Base-by-base conservation (phyloP, 2,329 filamentous ascomycete genomes). In the Paecilomyces fulvus region DNA sequence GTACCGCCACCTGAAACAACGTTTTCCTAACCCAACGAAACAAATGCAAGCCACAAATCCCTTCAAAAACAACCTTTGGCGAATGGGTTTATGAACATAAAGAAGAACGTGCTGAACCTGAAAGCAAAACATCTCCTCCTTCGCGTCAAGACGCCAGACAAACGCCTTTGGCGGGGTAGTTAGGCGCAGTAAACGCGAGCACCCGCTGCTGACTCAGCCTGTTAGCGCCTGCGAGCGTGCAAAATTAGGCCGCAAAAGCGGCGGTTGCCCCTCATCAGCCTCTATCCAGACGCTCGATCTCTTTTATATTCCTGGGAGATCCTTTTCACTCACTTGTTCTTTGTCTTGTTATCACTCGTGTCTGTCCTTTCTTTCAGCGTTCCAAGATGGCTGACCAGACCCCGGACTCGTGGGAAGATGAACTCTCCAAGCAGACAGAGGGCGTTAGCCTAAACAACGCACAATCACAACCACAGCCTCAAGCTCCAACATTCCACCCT, bases 401-500 rank as follows among this genome's bases (percentile, higher is more conserved):
- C 31, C 88, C 90, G 68, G 91, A 95, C 74, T 96, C 91, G 60
- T 97, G 94, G 89, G 92, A 97, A 77, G 90, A 95, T 69, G 89
- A 92, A 68, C 84, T 95, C 73, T 83, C 89, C 60, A 85, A 85
- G 66, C 89, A 92, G 79, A 77, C 88, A 37, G 83, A 87, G 72
- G 86, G 88, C 72, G 81, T 91, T 73, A 90, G 90, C 73, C 72
- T 92, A 68, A 88, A 87, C 72, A 70, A 68, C 65, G 77, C 75
- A 57, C 75, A 77, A 61, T 67, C 60, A 60, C 63, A 80, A 75
- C 73, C 77, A 73, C 65, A 73, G 58, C 75, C 80, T 31, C 76
- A 72, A 58, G 80, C 76, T 11, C 73, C 77, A 20, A 69, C 77
- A 17, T 91, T 91, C 79, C 80, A 80, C 10, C 85, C 86, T 11